Conservation (phyloP, 2,329 filamentous ascomycete species). For the Epichloe festucae region DNA sequence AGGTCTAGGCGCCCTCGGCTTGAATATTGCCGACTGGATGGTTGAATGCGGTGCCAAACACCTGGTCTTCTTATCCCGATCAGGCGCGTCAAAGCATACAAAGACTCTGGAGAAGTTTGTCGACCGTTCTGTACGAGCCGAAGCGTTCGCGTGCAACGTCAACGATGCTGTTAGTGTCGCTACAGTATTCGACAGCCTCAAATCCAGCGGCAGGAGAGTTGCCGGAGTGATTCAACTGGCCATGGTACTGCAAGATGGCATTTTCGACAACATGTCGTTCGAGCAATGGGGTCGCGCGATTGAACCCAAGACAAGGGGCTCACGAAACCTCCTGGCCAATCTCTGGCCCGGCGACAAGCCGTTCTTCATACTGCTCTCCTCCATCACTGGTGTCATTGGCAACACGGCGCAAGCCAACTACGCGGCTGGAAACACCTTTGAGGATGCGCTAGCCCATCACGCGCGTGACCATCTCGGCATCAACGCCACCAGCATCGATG, state of each 20-base stretch:
- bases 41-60: background rate
- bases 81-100: background rate
- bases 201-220: conserved; percentile 10
- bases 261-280: conserved; percentile 22
- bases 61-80: background rate
- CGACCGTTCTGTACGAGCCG: too few species aligned
- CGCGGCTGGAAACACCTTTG: conserved; percentile 19
- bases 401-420: conserved; percentile 38
- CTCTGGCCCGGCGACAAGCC: conserved; percentile 13
- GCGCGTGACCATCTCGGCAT: too few species aligned
- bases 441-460: too few species aligned
- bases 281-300: conserved; percentile 18
- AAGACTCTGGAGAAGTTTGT: background rate
- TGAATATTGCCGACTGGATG: too few species aligned
- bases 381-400: conserved; percentile 28
- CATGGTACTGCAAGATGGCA: conserved; percentile 8
- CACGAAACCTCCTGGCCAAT: conserved; percentile 25
- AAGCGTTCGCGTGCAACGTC: background rate
- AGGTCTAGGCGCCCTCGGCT: too few species aligned
- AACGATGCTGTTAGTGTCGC: background rate
- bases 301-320: conserved; percentile 24
- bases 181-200: background rate
- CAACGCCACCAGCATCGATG: too few species aligned
- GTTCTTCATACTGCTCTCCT: conserved; percentile 31
- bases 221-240: conserved; percentile 10